phyloP scores from a whole-genome alignment of 2,329 filamentous ascomycete species.

The Metarhizium humberi region DNA sequence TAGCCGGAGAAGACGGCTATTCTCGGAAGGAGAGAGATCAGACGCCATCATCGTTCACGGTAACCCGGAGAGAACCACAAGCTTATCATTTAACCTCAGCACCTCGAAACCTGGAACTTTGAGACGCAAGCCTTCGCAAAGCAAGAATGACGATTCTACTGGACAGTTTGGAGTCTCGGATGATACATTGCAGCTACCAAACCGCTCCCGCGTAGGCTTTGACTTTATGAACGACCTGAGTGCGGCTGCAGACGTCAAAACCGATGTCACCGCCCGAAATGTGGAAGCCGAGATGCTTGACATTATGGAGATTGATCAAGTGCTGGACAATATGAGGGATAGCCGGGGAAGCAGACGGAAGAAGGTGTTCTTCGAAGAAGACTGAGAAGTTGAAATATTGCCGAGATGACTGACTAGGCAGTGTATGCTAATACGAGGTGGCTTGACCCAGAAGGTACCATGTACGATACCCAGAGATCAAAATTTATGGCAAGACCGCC shows the following conservation, averaged over 20 bases:
- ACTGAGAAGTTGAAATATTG: conserved; percentile 10
- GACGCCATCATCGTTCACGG: conserved; percentile 49
- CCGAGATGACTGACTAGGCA: conserved; percentile 14
- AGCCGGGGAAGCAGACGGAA: conserved; percentile 38
- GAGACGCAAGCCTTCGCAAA: conserved; percentile 19
- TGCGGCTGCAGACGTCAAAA: conserved; percentile 42
- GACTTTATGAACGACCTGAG: conserved; percentile 42
- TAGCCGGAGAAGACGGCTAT: conserved; percentile 23
- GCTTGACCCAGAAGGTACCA: neutral
- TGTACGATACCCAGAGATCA: conserved; percentile 13
- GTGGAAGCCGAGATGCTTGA: conserved; percentile 54
- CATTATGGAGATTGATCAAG: conserved; percentile 56
- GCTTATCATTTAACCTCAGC: conserved; percentile 41
- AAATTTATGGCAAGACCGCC: conserved; percentile 3
- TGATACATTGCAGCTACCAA: conserved; percentile 15
- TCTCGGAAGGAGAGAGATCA: conserved; percentile 30
- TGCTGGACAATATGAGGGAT: conserved; percentile 45
- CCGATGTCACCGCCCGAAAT: conserved; percentile 40
- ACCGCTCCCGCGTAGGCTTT: conserved; percentile 30
- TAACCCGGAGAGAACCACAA: conserved; percentile 26
- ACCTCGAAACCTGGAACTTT: conserved; percentile 30
- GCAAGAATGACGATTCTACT: conserved; percentile 15
- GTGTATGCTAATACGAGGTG: conserved; percentile 5
- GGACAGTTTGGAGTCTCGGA: conserved; percentile 11
- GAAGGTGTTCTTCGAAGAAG: conserved; percentile 42